A percentile compares a stretch with the other conserved stretches of the same genome.
phyloP scores from a whole-genome alignment of 108 stramenopile genomes.

The Cyclotella cryptica region DNA sequence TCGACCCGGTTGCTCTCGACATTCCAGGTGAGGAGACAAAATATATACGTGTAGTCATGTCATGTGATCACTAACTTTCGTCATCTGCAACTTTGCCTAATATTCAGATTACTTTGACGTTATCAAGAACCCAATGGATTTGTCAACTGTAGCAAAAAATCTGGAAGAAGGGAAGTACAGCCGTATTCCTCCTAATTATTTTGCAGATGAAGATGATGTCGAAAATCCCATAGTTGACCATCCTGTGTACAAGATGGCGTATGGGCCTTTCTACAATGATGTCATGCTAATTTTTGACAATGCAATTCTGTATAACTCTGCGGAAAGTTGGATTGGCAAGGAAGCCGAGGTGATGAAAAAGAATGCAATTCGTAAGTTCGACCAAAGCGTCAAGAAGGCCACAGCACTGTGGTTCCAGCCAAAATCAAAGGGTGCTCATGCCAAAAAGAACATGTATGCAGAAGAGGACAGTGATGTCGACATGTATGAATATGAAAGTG shows the following conservation, averaged over 20 bases:
- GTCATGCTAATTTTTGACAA: slow-evolving; percentile 87
- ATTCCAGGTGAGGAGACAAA: slow-evolving; percentile 60
- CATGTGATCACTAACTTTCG: neutral
- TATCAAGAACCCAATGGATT: slow-evolving; percentile 95
- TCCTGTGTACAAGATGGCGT: slow-evolving; percentile 69
- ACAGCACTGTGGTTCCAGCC: slow-evolving; percentile 30
- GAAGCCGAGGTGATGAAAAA: slow-evolving; percentile 68
- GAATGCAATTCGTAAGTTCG: slow-evolving; percentile 64
- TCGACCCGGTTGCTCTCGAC: slow-evolving; percentile 90
- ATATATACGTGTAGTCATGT: neutral
- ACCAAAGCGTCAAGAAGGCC: slow-evolving; percentile 36
- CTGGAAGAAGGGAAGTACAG: slow-evolving; percentile 87
- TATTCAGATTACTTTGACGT: slow-evolving; percentile 79
- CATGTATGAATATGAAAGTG: slow-evolving; percentile 83
- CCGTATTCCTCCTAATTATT: slow-evolving; percentile 59
- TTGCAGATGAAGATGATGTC: slow-evolving; percentile 31
- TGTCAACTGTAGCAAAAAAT: slow-evolving; percentile 75
- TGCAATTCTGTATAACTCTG: slow-evolving; percentile 82
- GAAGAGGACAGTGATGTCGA: slow-evolving; percentile 86
- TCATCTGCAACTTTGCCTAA: neutral
- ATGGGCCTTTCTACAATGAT: slow-evolving; percentile 78
- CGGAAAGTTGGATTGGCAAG: slow-evolving; percentile 73
- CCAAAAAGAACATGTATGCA: slow-evolving; percentile 65
- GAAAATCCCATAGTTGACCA: slow-evolving; percentile 35
- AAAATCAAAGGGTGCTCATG: slow-evolving; percentile 21